phyloP scores from a whole-genome alignment of 805 yeast species.

The Lachancea sp. region DNA sequence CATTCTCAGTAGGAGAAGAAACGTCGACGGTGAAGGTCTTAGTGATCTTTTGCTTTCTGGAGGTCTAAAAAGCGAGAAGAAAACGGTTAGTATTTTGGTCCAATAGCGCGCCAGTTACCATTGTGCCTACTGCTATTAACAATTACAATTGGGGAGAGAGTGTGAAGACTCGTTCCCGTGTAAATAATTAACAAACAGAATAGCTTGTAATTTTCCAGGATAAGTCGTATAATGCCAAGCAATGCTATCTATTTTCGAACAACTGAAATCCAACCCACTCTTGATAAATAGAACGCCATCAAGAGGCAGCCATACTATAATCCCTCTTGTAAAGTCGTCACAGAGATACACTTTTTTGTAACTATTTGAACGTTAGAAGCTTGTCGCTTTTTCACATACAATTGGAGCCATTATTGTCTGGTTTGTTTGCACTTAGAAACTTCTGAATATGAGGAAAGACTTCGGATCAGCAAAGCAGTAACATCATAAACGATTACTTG shows the following conservation, averaged over 20 bases:
- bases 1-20: conserved; percentile 94
- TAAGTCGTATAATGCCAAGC: neutral
- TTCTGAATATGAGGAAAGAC: no score
- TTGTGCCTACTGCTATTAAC: conserved; percentile 36
- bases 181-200: conserved; percentile 32
- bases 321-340: neutral
- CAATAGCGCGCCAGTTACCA: conserved; percentile 13
- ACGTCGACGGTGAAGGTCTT: conserved; percentile 93
- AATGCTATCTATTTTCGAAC: neutral
- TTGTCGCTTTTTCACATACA: conserved; percentile 52
- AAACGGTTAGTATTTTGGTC: conserved; percentile 10
- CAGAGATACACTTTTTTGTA: conserved; percentile 4
- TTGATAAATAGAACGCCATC: neutral
- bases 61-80: conserved; percentile 46
- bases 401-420: conserved; percentile 72
- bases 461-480: no score
- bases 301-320: neutral
- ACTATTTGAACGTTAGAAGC: neutral
- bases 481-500: no score
- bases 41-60: conserved; percentile 74
- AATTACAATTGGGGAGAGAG: conserved; percentile 22
- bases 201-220: conserved; percentile 8
- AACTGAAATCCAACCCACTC: neutral
- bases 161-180: conserved; percentile 7
- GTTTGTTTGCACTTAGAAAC: no score